Evolutionary conservation across 2,329 filamentous ascomycete genomes (phyloP), one percentile per base, ranked within the genome.

Genomic region (Cladosporium phlei): DNA sequence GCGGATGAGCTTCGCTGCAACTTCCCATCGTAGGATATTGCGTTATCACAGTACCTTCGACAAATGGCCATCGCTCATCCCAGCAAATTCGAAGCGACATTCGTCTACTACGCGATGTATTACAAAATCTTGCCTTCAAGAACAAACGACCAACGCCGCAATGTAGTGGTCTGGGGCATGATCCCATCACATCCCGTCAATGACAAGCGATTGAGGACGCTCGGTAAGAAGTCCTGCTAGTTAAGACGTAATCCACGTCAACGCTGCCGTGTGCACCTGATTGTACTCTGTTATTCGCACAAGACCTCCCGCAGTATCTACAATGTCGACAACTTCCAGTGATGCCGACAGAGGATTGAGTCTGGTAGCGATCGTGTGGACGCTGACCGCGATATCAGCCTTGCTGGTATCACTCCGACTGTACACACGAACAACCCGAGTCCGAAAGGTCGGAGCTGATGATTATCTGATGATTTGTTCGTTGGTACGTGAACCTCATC

Each of bases 391-490:
- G 6, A 11, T 35, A 12, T 19, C 32, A 12, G n/a, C 20, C 5
- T 21, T 35, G 17, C 16, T 35, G 19, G 32, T 35, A 5, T 5
- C 32, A 8, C 32, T 35, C 11, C 32, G 32, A 12, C 4, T 35
- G 7, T 35, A 21, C 11, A 21, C 32, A 9, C 16, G 32, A 21
- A 35, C 32, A 3, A 30, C 17, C 12, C 21, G 39, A 21, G 25
- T 45, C 14, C 38, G 25, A 9, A 21, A 35, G 5, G 16, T 44
- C 17, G 9, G 16, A 22, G 17, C 25, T 11, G 46, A 44, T 20
- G 47, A 49, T 25, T 49, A 45, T 19, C 25, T 49, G 22, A 49
- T 49, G 33, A 17, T 44, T 4, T 29, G 29, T 12, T 29, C 39
- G 6, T 21, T 30, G 20, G 47, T 49, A 32, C 19, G 46, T 20